Percentiles rank a stretch among this genome's conserved stretches.
Evolutionary conservation across 495 filamentous ascomycete genomes (phyloP).

Genomic region (Paragyromitra xinjiangensis): DNA sequence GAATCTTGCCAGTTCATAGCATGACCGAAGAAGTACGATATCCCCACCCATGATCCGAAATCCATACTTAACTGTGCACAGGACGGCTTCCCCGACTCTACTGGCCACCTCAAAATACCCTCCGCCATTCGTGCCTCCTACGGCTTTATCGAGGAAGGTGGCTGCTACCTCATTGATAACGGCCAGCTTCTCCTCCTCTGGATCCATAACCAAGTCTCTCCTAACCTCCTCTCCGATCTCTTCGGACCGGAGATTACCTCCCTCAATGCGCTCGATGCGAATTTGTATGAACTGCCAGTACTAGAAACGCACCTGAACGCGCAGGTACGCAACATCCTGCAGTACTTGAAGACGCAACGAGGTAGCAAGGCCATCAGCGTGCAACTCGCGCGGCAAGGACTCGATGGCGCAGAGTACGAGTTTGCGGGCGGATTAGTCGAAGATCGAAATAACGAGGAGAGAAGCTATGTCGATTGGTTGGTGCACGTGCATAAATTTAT

Average conservation of each 20-base stretch:
- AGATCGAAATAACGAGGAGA: constrained; percentile 96
- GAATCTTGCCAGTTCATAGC: constrained; percentile 90
- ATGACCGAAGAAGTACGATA: constrained; percentile 71
- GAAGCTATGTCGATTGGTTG: constrained; percentile 98
- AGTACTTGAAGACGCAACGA: constrained; percentile 80
- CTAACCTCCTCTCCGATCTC: constrained; percentile 85
- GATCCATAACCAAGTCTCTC: constrained; percentile 80
- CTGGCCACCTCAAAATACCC: constrained; percentile 85
- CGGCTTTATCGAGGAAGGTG: constrained; percentile 88
- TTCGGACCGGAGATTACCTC: constrained; percentile 80
- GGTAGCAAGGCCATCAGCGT: constrained; percentile 88
- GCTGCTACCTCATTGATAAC: constrained; percentile 97
- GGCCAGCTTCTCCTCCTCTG: constrained; percentile 90
- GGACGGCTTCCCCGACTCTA: constrained; percentile 85
- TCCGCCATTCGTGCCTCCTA: constrained; percentile 83
- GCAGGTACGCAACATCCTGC: constrained; percentile 90
- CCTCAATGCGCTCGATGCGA: constrained; percentile 80
- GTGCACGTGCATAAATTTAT: constrained; percentile 93
- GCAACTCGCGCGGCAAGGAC: constrained; percentile 88
- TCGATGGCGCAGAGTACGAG: constrained; percentile 96
- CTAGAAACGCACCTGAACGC: constrained; percentile 94
- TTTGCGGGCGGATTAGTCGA: constrained; percentile 91
- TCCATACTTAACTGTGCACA: constrained; percentile 62
- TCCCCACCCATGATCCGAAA: constrained; percentile 66
- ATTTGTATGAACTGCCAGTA: constrained; percentile 75